Conservation (phyloP, 2,329 filamentous ascomycete genomes). For the Aspergillus ochraceus region DNA sequence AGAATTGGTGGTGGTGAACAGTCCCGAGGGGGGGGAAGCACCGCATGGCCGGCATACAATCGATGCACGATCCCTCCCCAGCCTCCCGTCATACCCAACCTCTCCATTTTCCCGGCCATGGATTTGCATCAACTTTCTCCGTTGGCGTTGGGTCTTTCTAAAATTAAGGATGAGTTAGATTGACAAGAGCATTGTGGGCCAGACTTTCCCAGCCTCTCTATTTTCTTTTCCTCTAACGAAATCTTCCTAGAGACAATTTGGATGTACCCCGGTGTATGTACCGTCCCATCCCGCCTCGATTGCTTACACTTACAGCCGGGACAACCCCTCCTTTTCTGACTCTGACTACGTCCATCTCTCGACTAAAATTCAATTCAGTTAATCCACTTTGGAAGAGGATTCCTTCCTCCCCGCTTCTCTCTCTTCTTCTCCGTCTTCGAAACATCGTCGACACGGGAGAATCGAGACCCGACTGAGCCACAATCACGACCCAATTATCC, state of each 20-base stretch:
- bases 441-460: background rate
- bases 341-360: too few relatives aligned
- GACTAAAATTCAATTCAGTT: background rate
- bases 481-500: background rate
- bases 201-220: background rate
- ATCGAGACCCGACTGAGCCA: background rate
- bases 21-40: background rate
- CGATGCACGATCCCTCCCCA: background rate
- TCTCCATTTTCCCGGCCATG: background rate
- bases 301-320: too few relatives aligned
- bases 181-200: background rate
- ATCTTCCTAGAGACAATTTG: background rate
- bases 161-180: background rate
- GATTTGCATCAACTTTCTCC: background rate
- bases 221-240: background rate
- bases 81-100: background rate
- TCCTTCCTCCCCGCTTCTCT: background rate
- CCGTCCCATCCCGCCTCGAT: background rate
- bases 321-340: background rate
- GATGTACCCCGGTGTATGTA: too few relatives aligned
- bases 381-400: background rate
- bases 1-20: slow-evolving; percentile 15
- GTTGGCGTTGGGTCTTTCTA: background rate
- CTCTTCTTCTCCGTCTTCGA: background rate
- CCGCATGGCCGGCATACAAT: background rate